Evolutionary conservation across 768 basidiomycete genomes (phyloP), one percentile per base, ranked within the genome.

Genomic region (Podaxis sp.): DNA sequence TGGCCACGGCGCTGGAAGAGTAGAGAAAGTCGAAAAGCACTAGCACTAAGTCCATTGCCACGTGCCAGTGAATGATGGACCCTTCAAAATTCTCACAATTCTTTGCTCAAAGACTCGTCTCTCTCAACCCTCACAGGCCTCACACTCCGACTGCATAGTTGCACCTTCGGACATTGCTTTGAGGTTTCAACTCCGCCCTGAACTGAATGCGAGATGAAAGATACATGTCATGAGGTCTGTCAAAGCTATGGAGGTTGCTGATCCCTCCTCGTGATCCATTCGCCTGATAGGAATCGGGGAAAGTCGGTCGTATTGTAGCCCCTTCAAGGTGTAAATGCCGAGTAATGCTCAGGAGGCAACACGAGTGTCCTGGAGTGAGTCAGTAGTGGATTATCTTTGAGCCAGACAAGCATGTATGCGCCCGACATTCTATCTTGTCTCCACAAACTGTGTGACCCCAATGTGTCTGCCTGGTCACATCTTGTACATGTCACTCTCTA

Each of bases 21-120:
- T 14, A 51, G 38, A 42, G 25, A 51, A 23, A 18, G 13, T 11
- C 16, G 28, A 40, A n/a, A 11, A 16, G 25, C 21, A 9, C 23
- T 48, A 18, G 58, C 25, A 38, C 27, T 51, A 59, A 59, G 38
- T 50, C 50, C 57, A 42, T 59, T 32, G 51, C 50, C 59, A 60
- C 59, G 59, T 60, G 59, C 59, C 32, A 14, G 27, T 6, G 18
- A 21, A 10, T 60, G 51, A 59, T 59, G 35, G 48, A 23, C 48
- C 48, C 55, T 32, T 32, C 18, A 32, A 50, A 47, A 14, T 57
- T 57, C 56, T 37, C 56, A 57, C 56, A 50, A 28, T 23, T 21
- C 56, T n/a, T 47, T 32, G 9, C 32, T 32, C 32, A 32, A 32
- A 32, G 32, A 18, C 35, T 23, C 35, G 9, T 10, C 46, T 18